These are phyloP conservation scores for Boletus fagicola DNA, from an alignment of 768 basidiomycete genomes.

Conservation along the genomic window DNA sequence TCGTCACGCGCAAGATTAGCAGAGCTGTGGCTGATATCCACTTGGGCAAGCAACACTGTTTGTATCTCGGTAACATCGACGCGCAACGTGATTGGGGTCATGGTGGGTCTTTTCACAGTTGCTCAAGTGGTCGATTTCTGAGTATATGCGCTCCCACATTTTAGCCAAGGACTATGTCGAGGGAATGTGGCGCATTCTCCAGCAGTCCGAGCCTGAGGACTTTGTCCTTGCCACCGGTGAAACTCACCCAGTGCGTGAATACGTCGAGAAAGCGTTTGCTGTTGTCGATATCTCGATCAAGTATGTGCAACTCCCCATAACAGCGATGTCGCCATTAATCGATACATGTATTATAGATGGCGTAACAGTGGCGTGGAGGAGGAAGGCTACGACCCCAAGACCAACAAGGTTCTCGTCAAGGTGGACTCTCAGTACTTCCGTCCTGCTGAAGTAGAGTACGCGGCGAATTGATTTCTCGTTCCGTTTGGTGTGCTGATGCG, in stretches of 20 bases:
- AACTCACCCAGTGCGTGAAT: slow-evolving; percentile 93
- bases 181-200: slow-evolving; percentile 97
- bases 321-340: slow-evolving; percentile 2
- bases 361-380: slow-evolving; percentile 72
- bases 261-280: slow-evolving; percentile 82
- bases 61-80: slow-evolving; percentile 94
- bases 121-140: neutral
- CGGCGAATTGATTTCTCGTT: slow-evolving; percentile 20
- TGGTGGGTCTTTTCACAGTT: slow-evolving; percentile 46
- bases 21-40: slow-evolving; percentile 91
- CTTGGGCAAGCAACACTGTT: slow-evolving; percentile 82
- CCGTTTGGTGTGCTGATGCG: neutral
- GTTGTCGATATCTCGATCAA: slow-evolving; percentile 64
- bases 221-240: slow-evolving; percentile 96
- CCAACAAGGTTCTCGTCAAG: slow-evolving; percentile 71
- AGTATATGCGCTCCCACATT: slow-evolving; percentile 1
- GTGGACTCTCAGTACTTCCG: slow-evolving; percentile 92
- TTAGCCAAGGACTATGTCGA: slow-evolving; percentile 88
- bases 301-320: slow-evolving; percentile 37
- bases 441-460: slow-evolving; percentile 91
- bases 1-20: slow-evolving; percentile 94
- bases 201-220: slow-evolving; percentile 79
- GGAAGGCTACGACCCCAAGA: slow-evolving; percentile 69
- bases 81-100: slow-evolving; percentile 98
- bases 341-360: slow-evolving; percentile 54